phyloP scores from a whole-genome alignment of 345 rosid species.

The Hevea brasiliensis region DNA sequence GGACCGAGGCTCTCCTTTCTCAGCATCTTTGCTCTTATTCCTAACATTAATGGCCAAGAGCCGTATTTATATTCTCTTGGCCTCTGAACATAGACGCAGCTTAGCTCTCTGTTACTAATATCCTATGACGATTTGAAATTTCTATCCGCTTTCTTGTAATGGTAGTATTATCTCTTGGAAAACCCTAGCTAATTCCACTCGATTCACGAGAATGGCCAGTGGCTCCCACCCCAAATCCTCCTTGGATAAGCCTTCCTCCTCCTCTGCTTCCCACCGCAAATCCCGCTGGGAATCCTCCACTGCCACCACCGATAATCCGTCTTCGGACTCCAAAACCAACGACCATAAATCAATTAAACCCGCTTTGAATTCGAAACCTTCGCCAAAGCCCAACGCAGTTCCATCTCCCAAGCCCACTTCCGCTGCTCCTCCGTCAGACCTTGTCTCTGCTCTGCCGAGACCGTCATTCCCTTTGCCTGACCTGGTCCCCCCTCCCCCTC shows the following conservation, averaged over 20 bases:
- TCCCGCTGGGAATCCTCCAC: constrained; percentile 57
- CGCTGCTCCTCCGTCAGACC: neutral
- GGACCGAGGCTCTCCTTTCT: too few species aligned
- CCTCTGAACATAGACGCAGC: too few species aligned
- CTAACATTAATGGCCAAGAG: too few species aligned
- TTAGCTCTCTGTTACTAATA: too few species aligned
- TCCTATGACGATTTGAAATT: too few species aligned
- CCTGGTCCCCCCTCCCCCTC: constrained; percentile 66
- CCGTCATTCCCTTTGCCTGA: constrained; percentile 51
- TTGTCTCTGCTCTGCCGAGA: constrained; percentile 23
- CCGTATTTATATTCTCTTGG: too few species aligned
- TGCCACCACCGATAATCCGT: constrained; percentile 21
- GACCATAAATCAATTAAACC: constrained; percentile 15
- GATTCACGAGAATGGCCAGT: constrained; percentile 48
- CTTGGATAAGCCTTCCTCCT: constrained; percentile 34
- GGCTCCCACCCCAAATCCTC: constrained; percentile 48
- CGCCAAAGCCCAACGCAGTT: constrained; percentile 40
- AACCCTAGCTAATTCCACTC: constrained; percentile 5
- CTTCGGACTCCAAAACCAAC: constrained; percentile 24
- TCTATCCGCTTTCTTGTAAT: too few species aligned
- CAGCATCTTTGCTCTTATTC: too few species aligned
- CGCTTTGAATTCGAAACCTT: constrained; percentile 37
- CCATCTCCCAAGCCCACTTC: constrained; percentile 27
- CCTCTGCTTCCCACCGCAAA: constrained; percentile 48
- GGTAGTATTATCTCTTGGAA: neutral